phyloP scores from a whole-genome alignment of 2,329 filamentous ascomycete species.

The Cladosporium sphaerospermum region DNA sequence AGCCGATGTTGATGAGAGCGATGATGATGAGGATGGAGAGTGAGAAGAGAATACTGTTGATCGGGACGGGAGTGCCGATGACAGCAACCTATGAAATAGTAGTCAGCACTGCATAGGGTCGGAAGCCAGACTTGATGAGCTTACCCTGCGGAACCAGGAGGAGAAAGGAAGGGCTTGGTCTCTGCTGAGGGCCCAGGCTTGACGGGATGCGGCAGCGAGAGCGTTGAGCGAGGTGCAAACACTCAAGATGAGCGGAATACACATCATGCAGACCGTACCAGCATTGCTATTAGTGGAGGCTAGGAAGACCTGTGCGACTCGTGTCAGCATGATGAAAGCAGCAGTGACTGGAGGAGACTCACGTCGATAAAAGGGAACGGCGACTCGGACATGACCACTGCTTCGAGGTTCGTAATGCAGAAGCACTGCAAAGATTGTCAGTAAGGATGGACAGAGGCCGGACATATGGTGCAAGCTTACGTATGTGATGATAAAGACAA shows the following conservation, averaged over 20 bases:
- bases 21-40: constrained; percentile 20
- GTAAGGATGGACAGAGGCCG: background rate
- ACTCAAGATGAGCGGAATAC: constrained; percentile 6
- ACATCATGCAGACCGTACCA: constrained; percentile 3
- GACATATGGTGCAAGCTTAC: background rate
- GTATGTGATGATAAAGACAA: constrained; percentile 22
- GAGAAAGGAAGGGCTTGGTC: constrained; percentile 9
- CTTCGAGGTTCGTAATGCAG: constrained; percentile 11
- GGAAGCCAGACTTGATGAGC: background rate
- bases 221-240: constrained; percentile 10
- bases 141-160: constrained; percentile 11
- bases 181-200: constrained; percentile 6
- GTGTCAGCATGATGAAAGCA: background rate
- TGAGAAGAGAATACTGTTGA: constrained; percentile 23
- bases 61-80: constrained; percentile 14
- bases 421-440: background rate
- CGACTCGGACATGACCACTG: background rate
- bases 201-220: constrained; percentile 9
- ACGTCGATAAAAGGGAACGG: constrained; percentile 11
- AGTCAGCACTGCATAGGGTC: background rate
- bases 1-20: constrained; percentile 10
- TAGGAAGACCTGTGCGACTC: constrained; percentile 2
- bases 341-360: background rate
- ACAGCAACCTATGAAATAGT: background rate
- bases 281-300: constrained; percentile 6